A percentile compares a stretch with the other conserved stretches of the same genome.
phyloP scores from a whole-genome alignment of 495 filamentous ascomycete species.

The Saxophila tyrrhenica region DNA sequence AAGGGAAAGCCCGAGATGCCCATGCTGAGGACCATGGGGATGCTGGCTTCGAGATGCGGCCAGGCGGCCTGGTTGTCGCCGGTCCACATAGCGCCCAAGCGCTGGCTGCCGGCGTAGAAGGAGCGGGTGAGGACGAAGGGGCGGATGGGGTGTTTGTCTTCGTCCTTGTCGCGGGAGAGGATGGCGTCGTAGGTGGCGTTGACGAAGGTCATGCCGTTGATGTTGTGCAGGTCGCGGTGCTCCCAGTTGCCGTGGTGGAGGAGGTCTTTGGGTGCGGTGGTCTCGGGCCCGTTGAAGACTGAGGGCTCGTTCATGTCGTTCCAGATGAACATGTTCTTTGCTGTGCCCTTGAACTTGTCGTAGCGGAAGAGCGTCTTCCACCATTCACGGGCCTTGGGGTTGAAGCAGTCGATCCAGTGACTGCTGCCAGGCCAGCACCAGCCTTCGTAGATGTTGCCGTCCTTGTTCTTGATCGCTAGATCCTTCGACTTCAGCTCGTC shows the following conservation, averaged over 20 bases:
- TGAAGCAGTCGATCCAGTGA: conserved; percentile 92
- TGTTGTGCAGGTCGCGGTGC: conserved; percentile 89
- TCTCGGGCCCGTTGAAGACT: conserved; percentile 95
- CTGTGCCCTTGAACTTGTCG: conserved; percentile 69
- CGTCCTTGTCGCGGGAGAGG: conserved; percentile 66
- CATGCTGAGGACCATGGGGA: conserved; percentile 88
- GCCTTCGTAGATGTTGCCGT: conserved; percentile 78
- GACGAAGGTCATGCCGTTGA: conserved; percentile 86
- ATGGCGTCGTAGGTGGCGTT: conserved; percentile 85
- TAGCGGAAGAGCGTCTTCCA: conserved; percentile 83
- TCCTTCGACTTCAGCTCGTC: conserved; percentile 74
- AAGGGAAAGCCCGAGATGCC: conserved; percentile 92
- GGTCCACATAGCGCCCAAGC: conserved; percentile 92
- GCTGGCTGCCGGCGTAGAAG: conserved; percentile 83
- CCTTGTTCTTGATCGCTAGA: conserved; percentile 77
- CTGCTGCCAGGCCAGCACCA: conserved; percentile 98
- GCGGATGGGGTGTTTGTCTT: conserved; percentile 40
- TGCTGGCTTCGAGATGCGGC: conserved; percentile 72
- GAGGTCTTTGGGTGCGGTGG: conserved; percentile 96
- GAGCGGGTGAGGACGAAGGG: conserved; percentile 89
- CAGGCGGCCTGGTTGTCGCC: conserved; percentile 91
- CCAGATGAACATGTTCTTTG: conserved; percentile 84
- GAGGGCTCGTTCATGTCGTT: conserved; percentile 99
- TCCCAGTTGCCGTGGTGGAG: conserved; percentile 87
- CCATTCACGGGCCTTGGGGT: conserved; percentile 74